Evolutionary conservation across 768 basidiomycete species (phyloP).

Genomic region (Calocybe cyanea): DNA sequence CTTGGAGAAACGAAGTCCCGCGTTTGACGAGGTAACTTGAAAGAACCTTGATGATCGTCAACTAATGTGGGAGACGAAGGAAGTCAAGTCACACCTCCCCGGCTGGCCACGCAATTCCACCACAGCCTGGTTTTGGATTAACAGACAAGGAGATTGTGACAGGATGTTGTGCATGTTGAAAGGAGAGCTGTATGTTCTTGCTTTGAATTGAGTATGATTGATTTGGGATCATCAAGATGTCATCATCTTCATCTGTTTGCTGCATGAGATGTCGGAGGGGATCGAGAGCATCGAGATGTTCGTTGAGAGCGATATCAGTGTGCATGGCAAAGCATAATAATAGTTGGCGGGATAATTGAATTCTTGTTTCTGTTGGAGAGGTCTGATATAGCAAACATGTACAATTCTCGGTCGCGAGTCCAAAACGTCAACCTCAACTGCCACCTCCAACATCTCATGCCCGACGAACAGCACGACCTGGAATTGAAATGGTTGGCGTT

Average conservation of each 20-base stretch:
- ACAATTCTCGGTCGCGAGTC: constrained; percentile 17
- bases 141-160: constrained; percentile 53
- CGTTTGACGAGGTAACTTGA: constrained; percentile 68
- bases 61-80: neutral
- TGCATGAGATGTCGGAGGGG: constrained; percentile 60
- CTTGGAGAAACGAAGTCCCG: constrained; percentile 43
- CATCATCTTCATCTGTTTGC: constrained; percentile 26
- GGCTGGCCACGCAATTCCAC: constrained; percentile 90
- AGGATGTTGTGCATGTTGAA: constrained; percentile 22
- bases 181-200: constrained; percentile 44
- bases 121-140: constrained; percentile 85
- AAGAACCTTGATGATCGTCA: constrained; percentile 53
- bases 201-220: constrained; percentile 50
- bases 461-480: constrained; percentile 36
- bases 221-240: constrained; percentile 40
- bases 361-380: too few relatives aligned
- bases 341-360: neutral
- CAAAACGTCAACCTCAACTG: neutral
- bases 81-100: constrained; percentile 61
- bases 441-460: constrained; percentile 8
- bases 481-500: constrained; percentile 46
- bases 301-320: constrained; percentile 43
- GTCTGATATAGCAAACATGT: constrained; percentile 29
- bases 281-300: constrained; percentile 50
- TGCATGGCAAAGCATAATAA: constrained; percentile 16